These are phyloP conservation scores for Candida incommunis DNA, from an alignment of 805 yeast species.

Conservation along the genomic window DNA sequence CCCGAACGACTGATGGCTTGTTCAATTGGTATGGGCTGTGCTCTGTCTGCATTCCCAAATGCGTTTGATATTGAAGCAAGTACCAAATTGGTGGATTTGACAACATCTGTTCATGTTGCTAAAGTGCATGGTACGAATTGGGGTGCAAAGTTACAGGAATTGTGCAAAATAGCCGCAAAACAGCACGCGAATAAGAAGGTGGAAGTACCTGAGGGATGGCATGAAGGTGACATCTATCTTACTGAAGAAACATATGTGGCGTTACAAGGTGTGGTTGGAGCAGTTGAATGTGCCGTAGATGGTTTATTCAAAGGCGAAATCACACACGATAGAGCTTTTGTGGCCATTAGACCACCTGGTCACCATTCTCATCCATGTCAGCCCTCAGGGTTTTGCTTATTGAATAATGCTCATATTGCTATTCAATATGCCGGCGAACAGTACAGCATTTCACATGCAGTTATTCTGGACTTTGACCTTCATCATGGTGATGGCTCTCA, in stretches of 20 bases:
- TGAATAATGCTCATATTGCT: conserved; percentile 71
- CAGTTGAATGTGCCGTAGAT: conserved; percentile 61
- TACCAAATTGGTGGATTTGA: conserved; percentile 30
- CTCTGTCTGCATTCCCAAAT: conserved; percentile 47
- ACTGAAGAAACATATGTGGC: conserved; percentile 55
- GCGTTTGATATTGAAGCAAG: conserved; percentile 26
- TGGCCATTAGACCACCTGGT: conserved; percentile 70
- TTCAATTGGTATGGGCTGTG: conserved; percentile 67
- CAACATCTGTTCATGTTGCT: conserved; percentile 35
- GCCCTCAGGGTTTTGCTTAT: conserved; percentile 76
- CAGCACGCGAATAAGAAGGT: conserved; percentile 39
- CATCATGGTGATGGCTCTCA: conserved; percentile 89
- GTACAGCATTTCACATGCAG: conserved; percentile 64
- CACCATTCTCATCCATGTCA: conserved; percentile 73
- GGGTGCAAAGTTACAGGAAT: conserved; percentile 43
- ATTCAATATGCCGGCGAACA: conserved; percentile 57
- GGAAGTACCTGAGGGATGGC: conserved; percentile 75
- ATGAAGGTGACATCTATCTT: conserved; percentile 68
- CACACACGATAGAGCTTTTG: conserved; percentile 34
- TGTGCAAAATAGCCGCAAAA: conserved; percentile 44
- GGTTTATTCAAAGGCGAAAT: conserved; percentile 24
- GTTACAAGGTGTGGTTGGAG: conserved; percentile 62
- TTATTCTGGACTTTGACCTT: conserved; percentile 66
- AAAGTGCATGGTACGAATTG: conserved; percentile 64
- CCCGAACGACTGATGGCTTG: conserved; percentile 69